A percentile compares a stretch with the other conserved stretches of the same genome.
Evolutionary conservation across 805 yeast species (phyloP).

Genomic region (Barnettozyma siamensis): DNA sequence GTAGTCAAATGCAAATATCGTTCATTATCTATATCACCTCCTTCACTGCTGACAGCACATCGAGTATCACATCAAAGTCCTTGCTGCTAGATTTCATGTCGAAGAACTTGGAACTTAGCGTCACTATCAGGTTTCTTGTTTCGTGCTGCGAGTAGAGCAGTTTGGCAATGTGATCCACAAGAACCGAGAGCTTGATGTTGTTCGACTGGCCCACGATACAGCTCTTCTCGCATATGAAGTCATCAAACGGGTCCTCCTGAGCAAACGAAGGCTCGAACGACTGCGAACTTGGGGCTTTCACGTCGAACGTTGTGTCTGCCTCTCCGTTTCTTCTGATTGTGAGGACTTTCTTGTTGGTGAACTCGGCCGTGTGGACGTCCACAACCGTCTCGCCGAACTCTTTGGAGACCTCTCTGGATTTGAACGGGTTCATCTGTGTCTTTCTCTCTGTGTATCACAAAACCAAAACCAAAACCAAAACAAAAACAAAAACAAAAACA

Average conservation of each 20-base stretch:
- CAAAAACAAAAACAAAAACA: neutral
- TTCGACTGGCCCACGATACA: constrained; percentile 20
- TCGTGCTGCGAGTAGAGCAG: constrained; percentile 15
- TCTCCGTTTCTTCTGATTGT: constrained; percentile 38
- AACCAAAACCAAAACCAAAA: too few species aligned
- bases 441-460: neutral
- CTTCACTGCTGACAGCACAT: constrained; percentile 14
- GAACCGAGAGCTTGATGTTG: constrained; percentile 14
- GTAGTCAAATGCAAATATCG: neutral
- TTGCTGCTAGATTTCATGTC: neutral
- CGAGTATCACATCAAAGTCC: constrained; percentile 16
- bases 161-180: constrained; percentile 22
- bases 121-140: constrained; percentile 17
- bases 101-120: constrained; percentile 24
- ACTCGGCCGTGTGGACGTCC: constrained; percentile 24
- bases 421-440: neutral
- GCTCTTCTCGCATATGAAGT: constrained; percentile 36
- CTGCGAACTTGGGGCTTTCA: constrained; percentile 20
- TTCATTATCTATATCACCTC: neutral
- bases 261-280: constrained; percentile 8
- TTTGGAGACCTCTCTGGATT: neutral
- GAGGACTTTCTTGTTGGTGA: constrained; percentile 34
- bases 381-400: neutral
- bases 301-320: constrained; percentile 24
- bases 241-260: constrained; percentile 22